Conservation (phyloP, 2,329 filamentous ascomycete genomes). For the Aspergillus sp. region DNA sequence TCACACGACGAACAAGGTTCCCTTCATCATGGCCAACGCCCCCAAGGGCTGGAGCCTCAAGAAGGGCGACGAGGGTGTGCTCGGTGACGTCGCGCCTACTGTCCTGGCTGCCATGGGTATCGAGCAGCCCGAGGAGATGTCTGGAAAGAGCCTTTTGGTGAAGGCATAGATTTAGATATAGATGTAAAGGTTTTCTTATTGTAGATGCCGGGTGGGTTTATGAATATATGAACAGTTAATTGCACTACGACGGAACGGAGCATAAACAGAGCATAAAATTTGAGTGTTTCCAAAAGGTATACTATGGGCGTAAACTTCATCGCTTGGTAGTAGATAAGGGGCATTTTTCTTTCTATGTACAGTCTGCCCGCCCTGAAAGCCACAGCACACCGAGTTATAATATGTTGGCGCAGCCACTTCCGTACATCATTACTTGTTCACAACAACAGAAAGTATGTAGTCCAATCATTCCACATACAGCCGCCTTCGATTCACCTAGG, state of each 20-base stretch:
- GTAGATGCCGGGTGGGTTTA: slow-evolving; percentile 17
- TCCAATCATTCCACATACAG: no score
- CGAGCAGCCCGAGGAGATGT: slow-evolving; percentile 88
- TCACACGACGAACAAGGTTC: slow-evolving; percentile 97
- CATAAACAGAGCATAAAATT: slow-evolving; percentile 1
- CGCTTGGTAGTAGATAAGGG: no score
- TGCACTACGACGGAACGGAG: slow-evolving; percentile 4
- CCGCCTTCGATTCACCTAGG: no score
- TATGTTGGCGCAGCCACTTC: no score
- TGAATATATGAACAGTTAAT: slow-evolving; percentile 22
- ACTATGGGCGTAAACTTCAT: no score
- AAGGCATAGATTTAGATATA: slow-evolving; percentile 51
- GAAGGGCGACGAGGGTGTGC: slow-evolving; percentile 67
- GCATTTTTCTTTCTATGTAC: no score
- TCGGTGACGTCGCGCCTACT: slow-evolving; percentile 96
- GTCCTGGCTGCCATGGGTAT: slow-evolving; percentile 88
- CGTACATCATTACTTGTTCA: no score
- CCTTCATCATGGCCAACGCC: slow-evolving; percentile 96
- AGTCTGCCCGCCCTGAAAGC: no score
- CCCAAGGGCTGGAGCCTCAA: slow-evolving; percentile 84
- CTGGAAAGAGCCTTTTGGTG: slow-evolving; percentile 76
- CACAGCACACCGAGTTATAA: no score
- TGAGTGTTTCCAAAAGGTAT: not conserved
- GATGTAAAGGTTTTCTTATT: slow-evolving; percentile 16
- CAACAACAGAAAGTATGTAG: no score